phyloP scores from a whole-genome alignment of 1,139 yeast genomes.

The Dujonia santamariae region DNA sequence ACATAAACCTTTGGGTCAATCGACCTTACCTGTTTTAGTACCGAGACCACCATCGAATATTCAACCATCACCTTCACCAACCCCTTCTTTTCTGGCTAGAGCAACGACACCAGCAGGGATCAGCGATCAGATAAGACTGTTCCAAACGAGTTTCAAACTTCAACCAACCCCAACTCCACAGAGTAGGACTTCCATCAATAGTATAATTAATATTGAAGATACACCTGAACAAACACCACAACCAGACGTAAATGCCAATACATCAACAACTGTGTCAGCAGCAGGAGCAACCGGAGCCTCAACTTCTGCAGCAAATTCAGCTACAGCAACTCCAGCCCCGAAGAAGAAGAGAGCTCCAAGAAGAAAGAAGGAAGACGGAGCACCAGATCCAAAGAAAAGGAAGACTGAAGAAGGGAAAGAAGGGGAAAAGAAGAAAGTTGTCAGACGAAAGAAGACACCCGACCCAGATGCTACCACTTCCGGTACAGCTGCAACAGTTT shows the following conservation, averaged over 20 bases:
- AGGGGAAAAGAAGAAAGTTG: not conserved
- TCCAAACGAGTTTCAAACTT: slow-evolving; percentile 29
- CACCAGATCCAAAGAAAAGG: slow-evolving; percentile 13
- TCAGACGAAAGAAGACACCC: slow-evolving; percentile 10
- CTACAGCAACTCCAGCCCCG: slow-evolving; percentile 11
- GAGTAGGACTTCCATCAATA: slow-evolving; percentile 35
- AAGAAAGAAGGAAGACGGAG: slow-evolving; percentile 11
- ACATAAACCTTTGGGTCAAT: slow-evolving; percentile 1
- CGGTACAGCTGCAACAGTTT: not conserved
- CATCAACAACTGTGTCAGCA: slow-evolving; percentile 1
- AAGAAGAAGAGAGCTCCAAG: slow-evolving; percentile 11
- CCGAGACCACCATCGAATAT: slow-evolving; percentile 14
- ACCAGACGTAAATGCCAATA: not conserved
- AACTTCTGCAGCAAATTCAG: slow-evolving; percentile 12
- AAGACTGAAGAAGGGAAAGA: slow-evolving; percentile 11
- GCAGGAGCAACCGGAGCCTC: slow-evolving; percentile 8
- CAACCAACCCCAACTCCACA: slow-evolving; percentile 8
- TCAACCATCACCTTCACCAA: slow-evolving; percentile 9
- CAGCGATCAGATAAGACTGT: slow-evolving; percentile 27
- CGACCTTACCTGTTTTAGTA: slow-evolving; percentile 10
- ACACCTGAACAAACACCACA: slow-evolving; percentile 22
- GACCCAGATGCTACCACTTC: slow-evolving; percentile 7
- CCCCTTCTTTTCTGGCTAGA: slow-evolving; percentile 3
- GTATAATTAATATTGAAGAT: slow-evolving; percentile 36
- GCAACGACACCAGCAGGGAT: slow-evolving; percentile 1